Evolutionary conservation across 441 rosid species (phyloP).

Genomic region (Bruguiera hainesii): DNA sequence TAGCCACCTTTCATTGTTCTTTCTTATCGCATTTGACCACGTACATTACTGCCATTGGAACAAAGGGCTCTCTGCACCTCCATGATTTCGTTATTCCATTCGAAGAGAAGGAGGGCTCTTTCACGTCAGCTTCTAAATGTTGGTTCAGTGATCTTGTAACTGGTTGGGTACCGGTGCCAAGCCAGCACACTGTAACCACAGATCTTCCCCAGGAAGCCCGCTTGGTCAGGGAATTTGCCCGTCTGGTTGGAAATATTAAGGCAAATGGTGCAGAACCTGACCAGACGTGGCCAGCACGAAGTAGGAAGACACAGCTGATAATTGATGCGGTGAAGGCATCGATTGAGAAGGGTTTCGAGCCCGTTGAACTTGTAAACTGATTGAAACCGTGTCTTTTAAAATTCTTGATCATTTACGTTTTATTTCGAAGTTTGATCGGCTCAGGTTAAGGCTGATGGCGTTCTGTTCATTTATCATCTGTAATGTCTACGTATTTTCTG

Average conservation of each 20-base stretch:
- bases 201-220: slow-evolving; percentile 64
- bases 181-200: slow-evolving; percentile 38
- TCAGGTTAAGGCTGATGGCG: not conserved
- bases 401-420: not conserved
- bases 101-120: slow-evolving; percentile 53
- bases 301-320: slow-evolving; percentile 66
- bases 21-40: slow-evolving; percentile 64
- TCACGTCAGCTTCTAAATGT: slow-evolving; percentile 35
- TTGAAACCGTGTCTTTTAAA: not conserved
- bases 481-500: no score
- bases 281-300: slow-evolving; percentile 50
- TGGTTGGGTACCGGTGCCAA: slow-evolving; percentile 39
- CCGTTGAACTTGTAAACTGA: slow-evolving; percentile 36
- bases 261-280: slow-evolving; percentile 55
- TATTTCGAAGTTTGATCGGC: not conserved
- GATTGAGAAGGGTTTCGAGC: slow-evolving; percentile 47
- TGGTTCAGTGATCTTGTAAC: slow-evolving; percentile 47
- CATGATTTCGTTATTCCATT: slow-evolving; percentile 62
- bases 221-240: slow-evolving; percentile 73
- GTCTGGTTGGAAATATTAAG: slow-evolving; percentile 49
- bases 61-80: slow-evolving; percentile 52
- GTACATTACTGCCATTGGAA: slow-evolving; percentile 61
- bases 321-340: slow-evolving; percentile 66
- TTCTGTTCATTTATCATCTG: not conserved
- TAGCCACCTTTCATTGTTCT: slow-evolving; percentile 63